Evolutionary conservation across 768 basidiomycete genomes (phyloP).

Genomic region (Hygrophorus pudorinus): DNA sequence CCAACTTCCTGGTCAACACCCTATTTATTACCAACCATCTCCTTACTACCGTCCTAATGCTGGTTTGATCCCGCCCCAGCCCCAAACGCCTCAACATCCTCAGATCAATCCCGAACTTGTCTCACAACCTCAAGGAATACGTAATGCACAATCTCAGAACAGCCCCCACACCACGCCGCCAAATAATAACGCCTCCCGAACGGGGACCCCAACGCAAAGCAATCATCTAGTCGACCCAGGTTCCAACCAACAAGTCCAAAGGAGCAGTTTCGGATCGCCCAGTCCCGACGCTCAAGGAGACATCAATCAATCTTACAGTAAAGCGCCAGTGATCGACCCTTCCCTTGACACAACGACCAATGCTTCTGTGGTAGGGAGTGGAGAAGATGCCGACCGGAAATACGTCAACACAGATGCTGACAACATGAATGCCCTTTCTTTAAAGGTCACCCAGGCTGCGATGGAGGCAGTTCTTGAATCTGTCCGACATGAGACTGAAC

Average conservation of each 20-base stretch:
- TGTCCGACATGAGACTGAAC: constrained; percentile 19
- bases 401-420: background rate
- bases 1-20: constrained; percentile 14
- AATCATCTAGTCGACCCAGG: background rate
- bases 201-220: background rate
- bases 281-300: background rate
- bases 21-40: constrained; percentile 28
- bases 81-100: constrained; percentile 15
- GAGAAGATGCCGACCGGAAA: background rate
- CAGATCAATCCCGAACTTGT: constrained; percentile 6
- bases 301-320: background rate
- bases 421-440: constrained; percentile 1
- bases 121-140: background rate
- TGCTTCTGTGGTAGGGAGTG: background rate
- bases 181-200: background rate
- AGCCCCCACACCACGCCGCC: background rate
- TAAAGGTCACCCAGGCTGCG: constrained; percentile 18
- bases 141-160: constrained; percentile 1
- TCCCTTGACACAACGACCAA: constrained; percentile 14
- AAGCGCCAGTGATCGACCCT: constrained; percentile 16
- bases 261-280: background rate
- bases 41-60: constrained; percentile 40
- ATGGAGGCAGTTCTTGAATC: constrained; percentile 26
- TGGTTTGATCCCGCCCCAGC: constrained; percentile 5
- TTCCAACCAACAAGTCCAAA: background rate